Base-by-base conservation (phyloP, 768 basidiomycete genomes). In the Boletus rubescentipes region DNA sequence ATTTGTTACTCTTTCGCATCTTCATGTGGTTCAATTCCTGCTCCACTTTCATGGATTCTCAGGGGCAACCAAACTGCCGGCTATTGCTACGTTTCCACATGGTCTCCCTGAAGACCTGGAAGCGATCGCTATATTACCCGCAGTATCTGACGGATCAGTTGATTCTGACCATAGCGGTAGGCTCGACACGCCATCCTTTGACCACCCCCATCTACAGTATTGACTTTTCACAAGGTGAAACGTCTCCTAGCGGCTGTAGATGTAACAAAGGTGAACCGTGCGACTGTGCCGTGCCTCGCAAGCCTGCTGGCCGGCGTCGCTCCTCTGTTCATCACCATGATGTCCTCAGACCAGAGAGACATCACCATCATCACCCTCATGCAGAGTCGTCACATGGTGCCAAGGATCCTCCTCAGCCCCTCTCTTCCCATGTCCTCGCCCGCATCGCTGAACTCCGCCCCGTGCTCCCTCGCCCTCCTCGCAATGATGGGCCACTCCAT, bases 61-160 rank as follows among this genome's bases (percentile, higher is more conserved):
- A 87, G 87, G 79, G 63, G 74, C 72, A 61, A 80, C 77, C 57
- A 82, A 82, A 75, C 75, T 85, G 66, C 79, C 82, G 64, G 80
- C 81, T 64, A 74, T 80, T 75, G 87, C 89, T 79, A 79, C 89
- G 77, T 91, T 89, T 76, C 89, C 89, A 57, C 75, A 86, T 64
- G 89, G 89, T 73, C 78, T 91, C 37, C 85, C 87, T 16, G 77
- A 81, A 69, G 80, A 81, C 71, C 77, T 86, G 75, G 85, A 80
- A 77, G 79, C 83, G 77, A 60, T 70, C 49, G 70, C 65, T 49
- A 55, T 69, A 43, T 48, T 72, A 51, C 69, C 66, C 54, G 53
- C 61, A 59, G 64, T 69, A 21, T 76, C 77, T 46, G 83, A 85
- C 60, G 75, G 77, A 59, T 75, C 75, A 46, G 77, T 79, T 52